Percentiles rank a stretch among this genome's conserved stretches.
These are phyloP conservation scores for Neurospora discreta DNA, from an alignment of 495 filamentous ascomycete genomes.

Conservation along the genomic window DNA sequence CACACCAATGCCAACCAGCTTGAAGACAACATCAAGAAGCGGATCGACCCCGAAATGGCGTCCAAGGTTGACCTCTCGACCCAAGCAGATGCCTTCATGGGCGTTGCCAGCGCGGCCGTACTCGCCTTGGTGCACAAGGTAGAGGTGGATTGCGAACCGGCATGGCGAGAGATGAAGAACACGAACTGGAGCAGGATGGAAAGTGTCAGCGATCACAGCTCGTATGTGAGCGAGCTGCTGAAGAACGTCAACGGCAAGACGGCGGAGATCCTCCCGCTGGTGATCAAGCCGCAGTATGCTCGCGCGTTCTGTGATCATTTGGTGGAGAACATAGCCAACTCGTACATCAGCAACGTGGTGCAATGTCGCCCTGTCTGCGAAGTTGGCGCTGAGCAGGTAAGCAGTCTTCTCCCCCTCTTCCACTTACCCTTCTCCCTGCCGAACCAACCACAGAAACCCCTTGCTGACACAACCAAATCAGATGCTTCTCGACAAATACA, in stretches of 20 bases:
- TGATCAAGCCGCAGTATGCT: constrained; percentile 91
- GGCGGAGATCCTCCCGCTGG: constrained; percentile 59
- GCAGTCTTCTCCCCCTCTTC: not conserved
- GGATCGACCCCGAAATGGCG: constrained; percentile 68
- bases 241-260: constrained; percentile 55
- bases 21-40: constrained; percentile 85
- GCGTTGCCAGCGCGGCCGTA: constrained; percentile 81
- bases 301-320: constrained; percentile 90
- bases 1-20: constrained; percentile 84
- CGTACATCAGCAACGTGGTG: constrained; percentile 75
- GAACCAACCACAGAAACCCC: not conserved
- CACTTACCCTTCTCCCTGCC: not conserved
- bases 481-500: constrained; percentile 93
- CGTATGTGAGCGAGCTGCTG: constrained; percentile 75
- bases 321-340: constrained; percentile 69
- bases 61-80: constrained; percentile 75
- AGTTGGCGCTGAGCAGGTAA: constrained; percentile 87
- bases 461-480: not conserved
- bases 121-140: constrained; percentile 73
- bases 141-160: constrained; percentile 68
- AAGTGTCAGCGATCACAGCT: constrained; percentile 87
- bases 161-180: constrained; percentile 96
- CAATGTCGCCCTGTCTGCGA: constrained; percentile 84
- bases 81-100: constrained; percentile 91
- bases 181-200: constrained; percentile 94